phyloP scores from a whole-genome alignment of 164 flowering plant species.

The Platanus orientalis region DNA sequence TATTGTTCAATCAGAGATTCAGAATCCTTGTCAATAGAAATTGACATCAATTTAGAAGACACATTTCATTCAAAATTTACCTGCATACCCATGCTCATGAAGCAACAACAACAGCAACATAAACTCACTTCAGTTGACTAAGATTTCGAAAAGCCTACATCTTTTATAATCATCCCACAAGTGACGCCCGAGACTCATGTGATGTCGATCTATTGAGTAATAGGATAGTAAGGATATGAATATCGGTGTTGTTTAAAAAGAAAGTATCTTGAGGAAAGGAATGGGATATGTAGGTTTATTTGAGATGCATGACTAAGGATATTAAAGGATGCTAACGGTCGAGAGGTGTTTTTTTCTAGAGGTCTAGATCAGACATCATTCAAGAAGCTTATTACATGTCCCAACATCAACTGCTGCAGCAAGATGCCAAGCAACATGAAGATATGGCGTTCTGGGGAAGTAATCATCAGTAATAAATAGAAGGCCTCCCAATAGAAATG shows the following conservation, averaged over 20 bases:
- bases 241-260: neutral
- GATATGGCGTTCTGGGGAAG: constrained; percentile 72
- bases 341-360: neutral
- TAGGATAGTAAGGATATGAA: neutral
- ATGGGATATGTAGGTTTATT: neutral
- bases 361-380: constrained; percentile 25
- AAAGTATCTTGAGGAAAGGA: neutral
- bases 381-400: constrained; percentile 91
- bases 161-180: no score
- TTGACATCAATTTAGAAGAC: no score
- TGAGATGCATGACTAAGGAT: neutral
- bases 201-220: no score
- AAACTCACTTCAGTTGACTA: no score
- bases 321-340: no score
- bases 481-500: constrained; percentile 73
- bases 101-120: no score
- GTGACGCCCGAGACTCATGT: no score
- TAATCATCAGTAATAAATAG: constrained; percentile 86
- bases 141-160: no score
- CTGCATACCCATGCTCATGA: no score
- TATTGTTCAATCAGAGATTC: no score
- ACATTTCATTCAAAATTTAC: no score
- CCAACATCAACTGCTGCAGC: constrained; percentile 93
- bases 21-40: no score
- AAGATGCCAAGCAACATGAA: constrained; percentile 99